A percentile compares a stretch with the other conserved stretches of the same genome.
Conservation (phyloP, 495 filamentous ascomycete genomes). For the Podospora tetraspora region DNA sequence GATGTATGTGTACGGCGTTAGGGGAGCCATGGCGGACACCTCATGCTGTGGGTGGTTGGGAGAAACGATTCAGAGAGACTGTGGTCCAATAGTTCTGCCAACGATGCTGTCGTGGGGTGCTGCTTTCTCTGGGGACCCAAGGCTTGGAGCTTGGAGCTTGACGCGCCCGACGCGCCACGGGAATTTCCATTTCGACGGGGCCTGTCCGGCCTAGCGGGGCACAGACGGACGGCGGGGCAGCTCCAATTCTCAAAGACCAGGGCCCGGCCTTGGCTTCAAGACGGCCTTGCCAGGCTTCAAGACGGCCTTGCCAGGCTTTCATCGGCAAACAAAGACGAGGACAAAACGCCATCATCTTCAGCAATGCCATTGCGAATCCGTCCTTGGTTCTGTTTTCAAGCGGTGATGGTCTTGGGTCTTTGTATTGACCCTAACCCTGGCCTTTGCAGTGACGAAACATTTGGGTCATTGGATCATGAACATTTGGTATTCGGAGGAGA, state of each 20-base stretch:
- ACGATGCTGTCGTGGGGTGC: neutral
- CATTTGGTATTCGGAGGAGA: neutral
- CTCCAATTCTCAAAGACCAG: neutral
- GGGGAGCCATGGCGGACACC: conserved; percentile 55
- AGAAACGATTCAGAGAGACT: neutral
- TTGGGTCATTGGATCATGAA: neutral
- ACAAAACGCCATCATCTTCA: neutral
- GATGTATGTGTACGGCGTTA: conserved; percentile 85
- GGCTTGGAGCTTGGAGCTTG: conserved; percentile 13
- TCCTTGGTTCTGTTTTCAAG: no score
- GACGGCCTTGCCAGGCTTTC: neutral
- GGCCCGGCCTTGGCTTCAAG: neutral
- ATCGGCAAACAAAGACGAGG: neutral
- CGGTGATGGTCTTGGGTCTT: neutral
- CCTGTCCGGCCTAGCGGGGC: neutral
- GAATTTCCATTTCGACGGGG: neutral
- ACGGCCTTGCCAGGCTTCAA: neutral
- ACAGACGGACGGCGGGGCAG: neutral
- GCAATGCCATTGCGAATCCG: neutral
- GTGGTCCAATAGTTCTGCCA: neutral
- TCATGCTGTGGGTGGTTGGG: conserved; percentile 5
- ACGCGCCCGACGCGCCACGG: conserved; percentile 10
- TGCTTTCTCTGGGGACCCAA: neutral
- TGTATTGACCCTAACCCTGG: conserved; percentile 7
- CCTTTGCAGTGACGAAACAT: neutral